Conservation (phyloP, 345 rosid genomes). For the Corymbia maculata region DNA sequence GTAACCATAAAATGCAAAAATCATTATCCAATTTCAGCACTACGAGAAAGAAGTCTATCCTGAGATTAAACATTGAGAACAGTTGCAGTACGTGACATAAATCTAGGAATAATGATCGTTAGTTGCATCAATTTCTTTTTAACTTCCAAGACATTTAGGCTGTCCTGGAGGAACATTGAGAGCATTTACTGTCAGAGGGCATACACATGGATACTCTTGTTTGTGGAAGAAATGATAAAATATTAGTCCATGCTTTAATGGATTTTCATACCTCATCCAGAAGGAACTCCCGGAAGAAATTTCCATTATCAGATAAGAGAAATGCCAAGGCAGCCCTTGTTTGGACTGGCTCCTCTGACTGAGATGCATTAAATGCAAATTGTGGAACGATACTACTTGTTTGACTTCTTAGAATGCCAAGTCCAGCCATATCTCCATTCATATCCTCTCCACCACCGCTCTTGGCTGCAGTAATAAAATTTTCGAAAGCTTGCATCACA, state of each 20-base stretch:
- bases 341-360: constrained; percentile 48
- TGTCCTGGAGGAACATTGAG: neutral
- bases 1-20: neutral
- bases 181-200: neutral
- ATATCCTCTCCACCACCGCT: constrained; percentile 92
- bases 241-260: neutral
- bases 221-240: neutral
- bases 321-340: constrained; percentile 88
- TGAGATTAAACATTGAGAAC: neutral
- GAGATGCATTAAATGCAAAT: constrained; percentile 27
- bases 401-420: constrained; percentile 55
- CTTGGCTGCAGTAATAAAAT: constrained; percentile 87
- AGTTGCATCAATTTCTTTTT: neutral
- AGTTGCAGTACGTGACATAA: neutral
- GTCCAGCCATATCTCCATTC: constrained; percentile 90
- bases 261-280: constrained; percentile 68
- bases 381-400: constrained; percentile 18
- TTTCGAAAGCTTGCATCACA: constrained; percentile 98
- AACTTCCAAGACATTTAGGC: neutral
- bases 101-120: neutral
- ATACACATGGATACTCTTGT: neutral
- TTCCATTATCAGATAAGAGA: constrained; percentile 81
- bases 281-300: constrained; percentile 88
- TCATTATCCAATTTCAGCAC: neutral
- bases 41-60: neutral